Base-by-base conservation (phyloP, 2,329 filamentous ascomycete genomes). In the Cercospora berteroae region DNA sequence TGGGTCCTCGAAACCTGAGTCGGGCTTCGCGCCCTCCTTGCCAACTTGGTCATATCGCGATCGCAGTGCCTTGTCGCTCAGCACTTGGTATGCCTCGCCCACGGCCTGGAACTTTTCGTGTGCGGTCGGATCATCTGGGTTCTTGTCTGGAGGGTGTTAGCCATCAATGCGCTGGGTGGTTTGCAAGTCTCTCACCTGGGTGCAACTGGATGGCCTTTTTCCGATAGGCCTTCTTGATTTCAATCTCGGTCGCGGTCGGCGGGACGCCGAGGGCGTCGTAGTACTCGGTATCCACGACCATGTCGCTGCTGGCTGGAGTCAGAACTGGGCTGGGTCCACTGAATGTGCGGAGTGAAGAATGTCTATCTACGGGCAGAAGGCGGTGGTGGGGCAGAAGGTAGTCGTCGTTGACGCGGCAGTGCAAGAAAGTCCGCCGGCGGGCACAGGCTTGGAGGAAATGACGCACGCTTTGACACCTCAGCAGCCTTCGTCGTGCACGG, bases 31-130 rank as follows among this genome's bases (percentile, higher is more conserved):
- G 73, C 92, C 89, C 76, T 99, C 95, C 82, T 98, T 98, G 79
- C 95, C 95, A 84, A 89, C 94, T 81, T 97, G 96, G 82, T 99
- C 95, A 83, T 99, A 99, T 77, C 92, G 90, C 76, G 90, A 92
- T 75, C 95, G 90, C 70, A 98, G 86, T 67, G 96, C 90, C 72
- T 89, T 85, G 78, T 97, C 91, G 77, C 91, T 95, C 70, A 99
- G 88, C 60, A 99, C 91, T 81, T 90, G 88, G 77, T 90, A 90
- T 67, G 88, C 88, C 79, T 90, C 88, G 68, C 88, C 88, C 70
- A 90, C 89, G 67, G 88, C 89, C 83, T 99, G 95, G 81, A 99
- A 99, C 80, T 94, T 94, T 77, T 89, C 91, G 82, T 97, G 92
- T 42, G 95, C 95, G 25, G 90, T 93, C 72, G 95, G 94, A 79